Conservation (phyloP, 2,329 filamentous ascomycete species). For the Alternaria brassicae region DNA sequence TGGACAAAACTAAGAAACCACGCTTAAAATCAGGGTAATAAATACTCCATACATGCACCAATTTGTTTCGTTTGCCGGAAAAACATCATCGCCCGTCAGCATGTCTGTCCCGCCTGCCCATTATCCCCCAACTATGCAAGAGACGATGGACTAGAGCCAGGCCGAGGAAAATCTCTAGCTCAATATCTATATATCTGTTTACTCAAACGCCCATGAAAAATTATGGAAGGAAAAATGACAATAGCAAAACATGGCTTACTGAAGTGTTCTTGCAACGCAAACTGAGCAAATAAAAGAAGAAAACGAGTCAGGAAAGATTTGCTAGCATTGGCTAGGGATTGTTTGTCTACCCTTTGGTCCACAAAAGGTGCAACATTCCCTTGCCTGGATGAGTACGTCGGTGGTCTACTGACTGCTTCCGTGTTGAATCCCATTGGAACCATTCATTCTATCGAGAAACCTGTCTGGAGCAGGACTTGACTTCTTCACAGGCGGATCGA, state of each 20-base stretch:
- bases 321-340: not conserved
- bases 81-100: not conserved
- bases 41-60: slow-evolving; percentile 1
- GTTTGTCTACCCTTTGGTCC: not conserved
- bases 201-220: not conserved
- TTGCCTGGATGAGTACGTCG: no score
- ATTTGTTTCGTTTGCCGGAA: slow-evolving; percentile 2
- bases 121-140: not conserved
- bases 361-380: not conserved
- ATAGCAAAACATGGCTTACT: not conserved
- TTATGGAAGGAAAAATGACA: not conserved
- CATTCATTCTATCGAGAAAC: slow-evolving; percentile 1
- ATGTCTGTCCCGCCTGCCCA: not conserved
- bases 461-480: slow-evolving; percentile 19
- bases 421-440: not conserved
- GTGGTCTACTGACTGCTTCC: not conserved
- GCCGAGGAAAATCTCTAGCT: not conserved
- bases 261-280: not conserved
- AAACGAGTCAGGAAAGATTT: not conserved
- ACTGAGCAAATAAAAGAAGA: not conserved
- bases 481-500: slow-evolving; percentile 68
- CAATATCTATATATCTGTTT: not conserved
- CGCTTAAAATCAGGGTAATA: not conserved
- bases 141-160: not conserved
- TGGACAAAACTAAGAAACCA: not conserved